These are phyloP conservation scores for Platanthera zijinensis DNA, from an alignment of 106 monocot genomes.

Conservation along the genomic window DNA sequence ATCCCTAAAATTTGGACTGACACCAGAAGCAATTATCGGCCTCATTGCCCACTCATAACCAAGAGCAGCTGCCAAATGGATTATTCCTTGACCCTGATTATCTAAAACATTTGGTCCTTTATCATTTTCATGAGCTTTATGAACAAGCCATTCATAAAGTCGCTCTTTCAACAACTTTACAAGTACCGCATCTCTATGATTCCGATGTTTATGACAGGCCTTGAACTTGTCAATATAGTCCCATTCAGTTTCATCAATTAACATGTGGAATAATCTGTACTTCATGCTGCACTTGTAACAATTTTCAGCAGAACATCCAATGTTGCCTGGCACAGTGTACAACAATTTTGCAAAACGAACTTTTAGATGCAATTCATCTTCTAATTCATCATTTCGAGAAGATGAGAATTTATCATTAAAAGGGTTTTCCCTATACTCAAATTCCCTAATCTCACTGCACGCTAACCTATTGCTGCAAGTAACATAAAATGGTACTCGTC, in stretches of 20 bases:
- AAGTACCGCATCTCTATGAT: conserved; percentile 28
- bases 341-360: conserved; percentile 43
- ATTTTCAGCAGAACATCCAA: conserved; percentile 24
- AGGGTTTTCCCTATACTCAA: conserved; percentile 48
- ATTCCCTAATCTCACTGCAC: conserved; percentile 58
- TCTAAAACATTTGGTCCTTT: conserved; percentile 41
- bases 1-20: conserved; percentile 49
- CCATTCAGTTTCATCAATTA: conserved; percentile 25
- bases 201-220: background rate
- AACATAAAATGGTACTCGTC: conserved; percentile 45
- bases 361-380: conserved; percentile 39
- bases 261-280: conserved; percentile 7
- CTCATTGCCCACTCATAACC: conserved; percentile 57
- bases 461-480: conserved; percentile 39
- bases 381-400: background rate
- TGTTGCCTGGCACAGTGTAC: conserved; percentile 8
- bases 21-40: conserved; percentile 40
- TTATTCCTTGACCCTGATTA: conserved; percentile 36
- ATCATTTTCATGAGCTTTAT: conserved; percentile 47
- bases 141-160: conserved; percentile 49
- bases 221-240: conserved; percentile 14
- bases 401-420: background rate
- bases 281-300: conserved; percentile 33
- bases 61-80: conserved; percentile 60
- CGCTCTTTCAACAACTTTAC: conserved; percentile 33